phyloP scores from a whole-genome alignment of 805 yeast genomes.

The Clavispora vitiphila region DNA sequence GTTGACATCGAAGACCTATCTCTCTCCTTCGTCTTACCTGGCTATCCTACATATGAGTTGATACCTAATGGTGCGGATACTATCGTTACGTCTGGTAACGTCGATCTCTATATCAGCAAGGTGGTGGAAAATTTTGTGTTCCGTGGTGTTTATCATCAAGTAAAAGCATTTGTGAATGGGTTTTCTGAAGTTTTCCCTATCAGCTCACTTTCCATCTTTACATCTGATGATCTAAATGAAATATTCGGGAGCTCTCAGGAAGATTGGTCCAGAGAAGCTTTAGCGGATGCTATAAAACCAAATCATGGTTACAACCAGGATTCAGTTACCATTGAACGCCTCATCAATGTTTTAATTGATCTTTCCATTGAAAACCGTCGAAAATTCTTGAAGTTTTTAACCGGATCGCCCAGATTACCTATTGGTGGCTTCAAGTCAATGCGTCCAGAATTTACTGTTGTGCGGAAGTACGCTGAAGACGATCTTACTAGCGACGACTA shows the following conservation, averaged over 20 bases:
- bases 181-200: constrained; percentile 81
- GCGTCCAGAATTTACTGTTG: constrained; percentile 82
- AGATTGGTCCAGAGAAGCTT: constrained; percentile 74
- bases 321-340: constrained; percentile 54
- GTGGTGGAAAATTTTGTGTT: constrained; percentile 59
- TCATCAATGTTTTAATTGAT: constrained; percentile 57
- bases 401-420: constrained; percentile 91
- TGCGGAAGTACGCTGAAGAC: constrained; percentile 73
- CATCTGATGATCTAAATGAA: constrained; percentile 66
- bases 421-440: constrained; percentile 87
- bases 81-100: constrained; percentile 47
- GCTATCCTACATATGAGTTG: constrained; percentile 58
- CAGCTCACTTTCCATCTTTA: constrained; percentile 61
- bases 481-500: constrained; percentile 67
- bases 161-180: constrained; percentile 69
- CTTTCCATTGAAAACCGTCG: constrained; percentile 58
- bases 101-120: constrained; percentile 50
- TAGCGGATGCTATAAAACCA: constrained; percentile 61
- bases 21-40: constrained; percentile 72
- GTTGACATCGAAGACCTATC: constrained; percentile 49
- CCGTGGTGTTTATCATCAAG: constrained; percentile 59
- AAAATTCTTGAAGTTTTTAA: constrained; percentile 75
- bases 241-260: constrained; percentile 77
- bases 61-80: constrained; percentile 50
- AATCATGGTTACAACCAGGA: constrained; percentile 86